Base-by-base conservation (phyloP, 257 asterid species). In the Coffea canephora region DNA sequence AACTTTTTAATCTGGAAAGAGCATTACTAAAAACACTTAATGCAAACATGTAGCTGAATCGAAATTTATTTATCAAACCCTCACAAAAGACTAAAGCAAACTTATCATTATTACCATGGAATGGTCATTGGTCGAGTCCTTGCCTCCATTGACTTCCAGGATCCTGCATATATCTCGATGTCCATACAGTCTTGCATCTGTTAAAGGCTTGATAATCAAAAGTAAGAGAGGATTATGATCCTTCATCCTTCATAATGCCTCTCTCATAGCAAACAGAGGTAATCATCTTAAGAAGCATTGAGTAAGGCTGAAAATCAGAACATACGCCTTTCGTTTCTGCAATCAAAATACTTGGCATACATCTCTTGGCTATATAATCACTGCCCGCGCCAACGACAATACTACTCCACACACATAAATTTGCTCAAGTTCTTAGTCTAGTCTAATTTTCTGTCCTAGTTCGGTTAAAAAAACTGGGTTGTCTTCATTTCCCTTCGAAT, bases 91-190 rank as follows among this genome's bases (percentile, higher is more conserved):
- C 27, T 36, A 27, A 1, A 27, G 21, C 46, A 27, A 76, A 49
- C 36, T 68, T n/a, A 57, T 11, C 45, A 25, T 4, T 5, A 59
- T 80, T 85, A 90, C 94, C 89, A 90, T 88, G 23, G 84, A 85
- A 61, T 85, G 83, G 80, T 85, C 88, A 23, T 84, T 89, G 72
- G 85, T 62, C 54, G 78, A 80, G 76, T 87, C 94, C 82, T 83
- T 79, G 78, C 94, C 91, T 65, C 94, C 94, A 81, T 87, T 84
- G 59, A 85, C 89, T 82, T 88, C 94, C 62, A 90, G 91, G 71
- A 90, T 86, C 89, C 90, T 84, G 89, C 94, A 88, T 76, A 90
- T 90, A 76, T 90, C 94, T 54, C 86, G 85, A 84, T 90, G 94
- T 79, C 84, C 83, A 39, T 90, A 90, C 71, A 84, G 75, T 84